Base-by-base conservation (phyloP, 441 rosid genomes). In the California macrophylla region DNA sequence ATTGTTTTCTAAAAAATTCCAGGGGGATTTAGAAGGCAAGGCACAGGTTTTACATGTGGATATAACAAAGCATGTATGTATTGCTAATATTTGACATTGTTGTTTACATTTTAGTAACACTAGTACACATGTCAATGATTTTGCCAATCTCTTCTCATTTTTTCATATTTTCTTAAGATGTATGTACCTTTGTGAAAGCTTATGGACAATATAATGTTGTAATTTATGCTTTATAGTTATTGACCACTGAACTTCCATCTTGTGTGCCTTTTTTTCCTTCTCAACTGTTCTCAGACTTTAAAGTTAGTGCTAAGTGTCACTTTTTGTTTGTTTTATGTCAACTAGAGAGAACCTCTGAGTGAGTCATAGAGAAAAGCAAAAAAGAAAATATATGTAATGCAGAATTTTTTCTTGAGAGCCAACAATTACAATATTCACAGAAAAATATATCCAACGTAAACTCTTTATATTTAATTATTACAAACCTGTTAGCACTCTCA, bases 21-120 rank as follows among this genome's bases (percentile, higher is more conserved):
- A 91, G 98, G 89, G 73, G 73, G 97, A 88, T 72, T 80, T 89
- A 66, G 89, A 88, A 85, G 83, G 79, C 75, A 91, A 89, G 77
- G 85, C 77, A 68, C 84, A 56, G 66, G 77, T 71, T 52, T 82
- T 91, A 76, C 97, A 93, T 69, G 84, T 81, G 74, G 95, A 89
- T 74, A 76, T 84, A 77, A 91, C 88, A 65, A 93, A 88, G 71
- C 89, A 91, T 72, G 98, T 91, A 87, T 68, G 95, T 80, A 77
- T 42, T 75, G 26, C 62, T 56, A 21, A 56, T 56, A 28, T 56
- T 23, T 56, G 28, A 56, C 23, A 56, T 21, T 56, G 15, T 20
- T 56, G 62, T 21, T 10, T 56, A 23, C 15, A 9, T 21, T 56
- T 56, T 15, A 23, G 28, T 56, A 4, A 23, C 26, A 56, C 28